Base-by-base conservation (phyloP, 768 basidiomycete genomes). In the Pleurotus salmoneostramineus region DNA sequence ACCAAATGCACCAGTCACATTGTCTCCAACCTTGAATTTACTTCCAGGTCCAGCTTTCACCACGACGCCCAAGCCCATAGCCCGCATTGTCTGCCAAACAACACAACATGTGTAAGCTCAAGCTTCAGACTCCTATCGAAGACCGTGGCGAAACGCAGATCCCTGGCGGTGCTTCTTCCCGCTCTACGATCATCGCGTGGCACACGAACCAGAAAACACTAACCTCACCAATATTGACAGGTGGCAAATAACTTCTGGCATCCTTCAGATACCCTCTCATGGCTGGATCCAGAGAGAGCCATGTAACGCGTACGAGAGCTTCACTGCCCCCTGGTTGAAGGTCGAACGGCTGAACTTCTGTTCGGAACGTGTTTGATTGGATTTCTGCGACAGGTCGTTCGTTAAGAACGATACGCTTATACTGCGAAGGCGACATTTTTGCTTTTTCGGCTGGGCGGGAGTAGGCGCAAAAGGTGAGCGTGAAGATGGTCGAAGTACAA, bases 251-350 rank as follows among this genome's bases (percentile, higher is more conserved):
- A 63, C 83, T 87, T 47, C 93, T 78, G 12, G 66, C 68, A 67
- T 92, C 89, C 60, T 81, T 83, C 51, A 98, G 66, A 80, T 89
- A 97, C 10, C 83, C 84, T 6, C 93, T 81, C 91, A 94, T 93
- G 0, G 93, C 91, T 15, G 95, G 93, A 65, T 97, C 95, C 62
- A 97, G 69, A 35, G 85, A 87, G 34, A 93, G 66, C 77, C 87
- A 95, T 48, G 86, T 84, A 58, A 90, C 84, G 68, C 84, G 81
- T n/a, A 98, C 83, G 47, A 95, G 75, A 6, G 85, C 84, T 60
- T 89, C 77, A 21, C 72, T 69, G 15, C 69, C 61, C 1, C 77
- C 79, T 5, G 85, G 78, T 64, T 80, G 78, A 52, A 91, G 74
- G 62, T 78, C 73, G 61, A 81, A 79, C 1, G 82, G 75, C 12